phyloP scores from a whole-genome alignment of 129 eudicot genomes.

The Flaveria sonorensis region DNA sequence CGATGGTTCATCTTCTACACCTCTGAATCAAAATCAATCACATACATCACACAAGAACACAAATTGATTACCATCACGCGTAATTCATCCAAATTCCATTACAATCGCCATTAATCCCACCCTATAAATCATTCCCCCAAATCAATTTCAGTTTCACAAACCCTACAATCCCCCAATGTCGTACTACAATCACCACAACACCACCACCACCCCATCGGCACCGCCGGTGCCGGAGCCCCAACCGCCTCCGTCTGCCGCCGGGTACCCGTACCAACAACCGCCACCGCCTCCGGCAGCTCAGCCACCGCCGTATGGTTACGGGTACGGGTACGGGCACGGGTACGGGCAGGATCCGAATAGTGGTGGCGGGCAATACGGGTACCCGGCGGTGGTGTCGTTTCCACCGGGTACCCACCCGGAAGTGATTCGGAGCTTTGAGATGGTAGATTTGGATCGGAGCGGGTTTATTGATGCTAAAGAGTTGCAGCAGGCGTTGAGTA shows the following conservation, averaged over 20 bases:
- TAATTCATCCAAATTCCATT: conserved; percentile 2
- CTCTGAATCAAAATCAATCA: conserved; percentile 11
- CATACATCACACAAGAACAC: not conserved
- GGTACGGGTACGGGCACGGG: conserved; percentile 16
- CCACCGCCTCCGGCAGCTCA: conserved; percentile 22
- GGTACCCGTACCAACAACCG: conserved; percentile 50
- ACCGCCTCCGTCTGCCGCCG: conserved; percentile 35
- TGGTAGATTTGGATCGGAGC: conserved; percentile 76
- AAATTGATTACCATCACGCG: conserved; percentile 10
- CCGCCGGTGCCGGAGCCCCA: conserved; percentile 55
- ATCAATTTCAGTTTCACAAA: conserved; percentile 7
- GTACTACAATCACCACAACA: conserved; percentile 23
- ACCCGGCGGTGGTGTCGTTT: conserved; percentile 41
- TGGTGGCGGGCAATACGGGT: conserved; percentile 17
- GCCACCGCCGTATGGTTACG: conserved; percentile 27
- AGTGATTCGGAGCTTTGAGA: conserved; percentile 78
- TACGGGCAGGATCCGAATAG: conserved; percentile 28
- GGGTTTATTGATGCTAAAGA: conserved; percentile 82
- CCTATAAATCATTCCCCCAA: not conserved
- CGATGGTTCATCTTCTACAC: not conserved
- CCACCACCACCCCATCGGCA: conserved; percentile 49
- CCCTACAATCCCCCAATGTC: conserved; percentile 28
- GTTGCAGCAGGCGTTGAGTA: conserved; percentile 64
- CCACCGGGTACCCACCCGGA: conserved; percentile 87
- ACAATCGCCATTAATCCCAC: conserved; percentile 15